phyloP scores from a whole-genome alignment of 2,329 filamentous ascomycete species.

The Trichoderma asperellum region DNA sequence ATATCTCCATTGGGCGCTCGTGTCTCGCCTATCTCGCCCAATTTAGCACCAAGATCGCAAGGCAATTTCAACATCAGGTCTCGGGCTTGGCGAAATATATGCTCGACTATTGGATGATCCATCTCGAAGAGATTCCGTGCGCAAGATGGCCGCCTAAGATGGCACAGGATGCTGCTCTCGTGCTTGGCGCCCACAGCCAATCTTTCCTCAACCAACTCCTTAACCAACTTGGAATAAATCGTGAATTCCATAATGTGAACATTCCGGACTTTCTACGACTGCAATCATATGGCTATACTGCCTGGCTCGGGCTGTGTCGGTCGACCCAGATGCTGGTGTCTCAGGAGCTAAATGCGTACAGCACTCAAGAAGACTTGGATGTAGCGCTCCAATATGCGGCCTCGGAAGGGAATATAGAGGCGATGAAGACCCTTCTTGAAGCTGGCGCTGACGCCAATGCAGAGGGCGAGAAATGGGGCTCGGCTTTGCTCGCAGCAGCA shows the following conservation, averaged over 20 bases:
- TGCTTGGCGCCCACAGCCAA: not conserved
- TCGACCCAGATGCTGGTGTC: not conserved
- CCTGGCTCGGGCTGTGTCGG: not conserved
- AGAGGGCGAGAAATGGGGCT: not conserved
- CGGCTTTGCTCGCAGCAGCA: not conserved
- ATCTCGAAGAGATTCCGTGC: slow-evolving; percentile 5
- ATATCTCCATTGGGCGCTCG: not conserved
- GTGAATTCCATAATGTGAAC: not conserved
- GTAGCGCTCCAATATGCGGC: not conserved
- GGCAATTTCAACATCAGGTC: no score
- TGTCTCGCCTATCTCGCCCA: not conserved
- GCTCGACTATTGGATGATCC: not conserved
- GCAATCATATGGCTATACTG: not conserved
- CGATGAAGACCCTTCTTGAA: not conserved
- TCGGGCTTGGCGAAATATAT: not conserved
- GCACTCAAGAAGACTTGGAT: not conserved
- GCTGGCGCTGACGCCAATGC: not conserved
- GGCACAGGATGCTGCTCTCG: no score
- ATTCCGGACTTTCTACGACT: not conserved
- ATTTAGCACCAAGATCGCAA: not conserved
- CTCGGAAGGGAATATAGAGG: not conserved
- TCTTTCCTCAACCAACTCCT: not conserved
- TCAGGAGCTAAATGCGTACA: not conserved
- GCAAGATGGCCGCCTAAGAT: not conserved
- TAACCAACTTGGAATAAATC: not conserved